Evolutionary conservation across 495 filamentous ascomycete species (phyloP).

Genomic region (Lasiosphaeria miniovina): DNA sequence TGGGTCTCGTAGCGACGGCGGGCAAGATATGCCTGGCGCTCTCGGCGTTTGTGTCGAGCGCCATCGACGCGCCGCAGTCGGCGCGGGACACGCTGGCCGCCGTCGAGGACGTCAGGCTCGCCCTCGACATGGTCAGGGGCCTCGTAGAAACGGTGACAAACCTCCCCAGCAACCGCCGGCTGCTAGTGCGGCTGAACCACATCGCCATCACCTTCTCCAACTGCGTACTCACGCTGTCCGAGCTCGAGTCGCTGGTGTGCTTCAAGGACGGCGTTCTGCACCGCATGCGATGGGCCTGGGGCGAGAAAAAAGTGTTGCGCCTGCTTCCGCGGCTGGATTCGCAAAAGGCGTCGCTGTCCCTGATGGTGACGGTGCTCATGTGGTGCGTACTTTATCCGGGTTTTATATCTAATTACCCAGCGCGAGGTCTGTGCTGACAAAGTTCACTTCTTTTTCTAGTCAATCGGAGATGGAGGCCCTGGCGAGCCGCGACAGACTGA

Average conservation of each 20-base stretch:
- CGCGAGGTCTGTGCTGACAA: too few species aligned
- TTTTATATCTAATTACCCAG: not conserved
- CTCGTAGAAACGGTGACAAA: not conserved
- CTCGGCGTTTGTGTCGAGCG: slow-evolving; percentile 2
- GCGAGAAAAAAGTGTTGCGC: slow-evolving; percentile 6
- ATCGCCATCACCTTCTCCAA: slow-evolving; percentile 11
- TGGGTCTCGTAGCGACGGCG: slow-evolving; percentile 4
- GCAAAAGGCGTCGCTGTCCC: slow-evolving; percentile 2
- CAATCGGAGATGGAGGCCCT: slow-evolving; percentile 6
- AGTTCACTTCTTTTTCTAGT: not conserved
- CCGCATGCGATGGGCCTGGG: slow-evolving; percentile 6
- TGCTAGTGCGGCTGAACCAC: slow-evolving; percentile 6
- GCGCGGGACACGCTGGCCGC: slow-evolving; percentile 2
- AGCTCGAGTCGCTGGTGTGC: slow-evolving; percentile 8
- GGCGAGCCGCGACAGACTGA: slow-evolving; percentile 3
- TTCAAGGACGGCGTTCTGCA: not conserved
- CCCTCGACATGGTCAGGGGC: slow-evolving; percentile 1
- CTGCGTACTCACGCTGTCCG: not conserved
- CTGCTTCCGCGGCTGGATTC: slow-evolving; percentile 8
- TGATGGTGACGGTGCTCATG: slow-evolving; percentile 7
- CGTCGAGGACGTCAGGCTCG: slow-evolving; percentile 2
- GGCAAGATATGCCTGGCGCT: slow-evolving; percentile 5
- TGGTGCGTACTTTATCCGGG: slow-evolving; percentile 1
- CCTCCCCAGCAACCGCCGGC: not conserved
- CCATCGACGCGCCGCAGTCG: slow-evolving; percentile 4